Evolutionary conservation across 1,284 basidiomycete species (phyloP).

Genomic region (Papiliotrema laurentii): DNA sequence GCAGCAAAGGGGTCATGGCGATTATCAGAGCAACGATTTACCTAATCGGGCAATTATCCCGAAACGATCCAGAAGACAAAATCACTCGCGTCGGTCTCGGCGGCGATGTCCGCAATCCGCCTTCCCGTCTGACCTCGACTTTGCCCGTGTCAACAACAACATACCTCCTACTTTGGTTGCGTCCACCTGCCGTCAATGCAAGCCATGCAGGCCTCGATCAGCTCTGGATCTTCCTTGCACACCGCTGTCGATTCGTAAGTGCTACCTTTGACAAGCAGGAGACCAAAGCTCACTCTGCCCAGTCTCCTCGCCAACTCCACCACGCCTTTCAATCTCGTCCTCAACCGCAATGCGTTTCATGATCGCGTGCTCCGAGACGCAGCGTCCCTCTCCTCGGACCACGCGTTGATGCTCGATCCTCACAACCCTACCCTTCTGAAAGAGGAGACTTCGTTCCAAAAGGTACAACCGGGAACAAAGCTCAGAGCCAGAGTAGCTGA

Average conservation of each 20-base stretch:
- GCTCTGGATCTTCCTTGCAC: neutral
- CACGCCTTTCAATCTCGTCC: constrained; percentile 21
- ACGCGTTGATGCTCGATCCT: constrained; percentile 30
- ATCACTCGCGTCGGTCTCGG: constrained; percentile 9
- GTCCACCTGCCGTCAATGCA: neutral
- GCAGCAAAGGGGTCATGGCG: too few relatives aligned
- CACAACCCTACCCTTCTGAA: constrained; percentile 37
- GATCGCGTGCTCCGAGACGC: constrained; percentile 31
- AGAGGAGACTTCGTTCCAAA: constrained; percentile 39
- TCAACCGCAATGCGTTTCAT: constrained; percentile 30
- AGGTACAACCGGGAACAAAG: too few relatives aligned
- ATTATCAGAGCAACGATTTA: too few relatives aligned
- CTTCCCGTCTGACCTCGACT: neutral
- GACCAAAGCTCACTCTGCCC: too few relatives aligned
- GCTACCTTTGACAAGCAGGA: neutral
- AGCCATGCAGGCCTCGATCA: too few relatives aligned
- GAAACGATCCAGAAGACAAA: neutral
- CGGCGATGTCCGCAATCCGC: neutral
- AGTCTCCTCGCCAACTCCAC: constrained; percentile 10
- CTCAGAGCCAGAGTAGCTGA: neutral
- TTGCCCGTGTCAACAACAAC: constrained; percentile 9
- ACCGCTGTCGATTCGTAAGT: neutral
- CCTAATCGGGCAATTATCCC: too few relatives aligned
- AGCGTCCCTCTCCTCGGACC: constrained; percentile 20
- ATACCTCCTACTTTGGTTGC: neutral